Base-by-base conservation (phyloP, 345 rosid genomes). In the Rhodomyrtus tomentosa region DNA sequence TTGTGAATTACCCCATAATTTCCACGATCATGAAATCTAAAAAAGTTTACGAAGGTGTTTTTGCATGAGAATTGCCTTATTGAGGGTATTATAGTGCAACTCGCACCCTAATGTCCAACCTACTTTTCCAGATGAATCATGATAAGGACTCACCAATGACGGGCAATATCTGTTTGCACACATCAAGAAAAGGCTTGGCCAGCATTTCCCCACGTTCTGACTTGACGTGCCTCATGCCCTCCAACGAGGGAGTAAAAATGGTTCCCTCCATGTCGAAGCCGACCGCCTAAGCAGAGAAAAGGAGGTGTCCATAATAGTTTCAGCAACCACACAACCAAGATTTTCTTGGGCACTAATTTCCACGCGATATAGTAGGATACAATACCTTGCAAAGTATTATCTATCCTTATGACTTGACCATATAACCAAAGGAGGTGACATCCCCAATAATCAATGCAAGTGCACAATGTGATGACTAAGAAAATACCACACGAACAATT, bases 151-250 rank as follows among this genome's bases (percentile, higher is more conserved):
- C 62, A 96, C 99, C 99, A 62, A 96, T 87, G 81, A 95, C 96
- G 73, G 99, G 99, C 89, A 96, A 90, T 82, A 95, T 92, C 50
- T 91, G 58, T 88, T 93, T 96, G 96, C 99, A 95, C 85, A 95
- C 95, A 27, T 95, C 99, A 72, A 96, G 84, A 90, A 96, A 96
- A 80, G 96, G 95, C 86, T 93, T 96, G 68, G 98, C 87, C 83
- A 93, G 93, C 92, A 96, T 95, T 86, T 94, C 94, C 62, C 96
- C 95, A 20, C 91, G 87, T 38, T 90, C 93, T 55, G 97, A 81
- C 86, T 91, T 95, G 86, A 94, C 93, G 50, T 92, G 92, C 90
- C 95, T 93, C 97, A 96, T 96, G 86, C 95, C 96, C 89, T 95
- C 96, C 87, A 96, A 82, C 7, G 96, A 94, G 54, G 97, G 97